Evolutionary conservation across 1,139 yeast genomes (phyloP), one percentile per base, ranked within the genome.

Genomic region (Nakaseomyces delphensis): DNA sequence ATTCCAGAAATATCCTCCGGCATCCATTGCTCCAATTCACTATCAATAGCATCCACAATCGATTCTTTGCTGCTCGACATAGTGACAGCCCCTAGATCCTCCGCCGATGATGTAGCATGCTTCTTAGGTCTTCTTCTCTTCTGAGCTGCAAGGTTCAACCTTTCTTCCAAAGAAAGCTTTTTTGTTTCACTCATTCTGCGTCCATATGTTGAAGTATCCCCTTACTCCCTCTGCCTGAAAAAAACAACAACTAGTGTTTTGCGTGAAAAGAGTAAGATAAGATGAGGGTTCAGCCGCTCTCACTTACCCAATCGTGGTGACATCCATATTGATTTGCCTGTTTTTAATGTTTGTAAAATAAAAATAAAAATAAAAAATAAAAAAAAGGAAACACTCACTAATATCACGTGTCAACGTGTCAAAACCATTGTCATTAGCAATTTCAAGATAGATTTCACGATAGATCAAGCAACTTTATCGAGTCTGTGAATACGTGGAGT

Each of bases 131-230:
- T 39, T 43, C 35, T 56, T 24, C 59, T 56, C 43, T 56, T 62
- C 52, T 76, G 76, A 3, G 89, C 87, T 1, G 96, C 96, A 52
- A 79, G 64, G 1, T 93, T 93, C 45, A 86, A 67, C 49, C 96
- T 67, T 55, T 86, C 95, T 56, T 85, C 89, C 53, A 84, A 66
- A 0, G 93, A 74, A 36, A 82, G 65, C 51, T 84, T 68, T 43
- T 55, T 59, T 18, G 41, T 39, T 18, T 36, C 38, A 35, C 21
- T 27, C 43, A 32, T 33, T 18, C 4, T 27, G 11, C 27, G 7
- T 21, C 7, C 13, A n/a, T n/a, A n/a, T n/a, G n/a, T n/a, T n/a
- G n/a, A n/a, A n/a, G n/a, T n/a, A n/a, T n/a, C n/a, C n/a, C n/a
- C n/a, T n/a, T n/a, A n/a, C n/a, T n/a, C n/a, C n/a, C n/a, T n/a